Conservation (phyloP, 2,329 filamentous ascomycete species). For the Aspergillus sp. region DNA sequence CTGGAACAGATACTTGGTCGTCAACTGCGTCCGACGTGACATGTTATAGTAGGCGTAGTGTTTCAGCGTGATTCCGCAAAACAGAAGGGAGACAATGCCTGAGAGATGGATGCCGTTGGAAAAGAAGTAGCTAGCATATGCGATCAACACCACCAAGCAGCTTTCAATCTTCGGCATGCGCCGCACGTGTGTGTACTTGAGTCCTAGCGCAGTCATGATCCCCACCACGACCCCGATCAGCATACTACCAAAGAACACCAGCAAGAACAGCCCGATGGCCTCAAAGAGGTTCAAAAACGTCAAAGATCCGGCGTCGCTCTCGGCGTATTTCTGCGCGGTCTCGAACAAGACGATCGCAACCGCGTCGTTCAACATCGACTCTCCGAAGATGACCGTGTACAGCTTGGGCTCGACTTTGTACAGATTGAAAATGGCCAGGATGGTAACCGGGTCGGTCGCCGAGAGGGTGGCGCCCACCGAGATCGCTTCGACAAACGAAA, state of each 20-base stretch:
- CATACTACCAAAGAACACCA: slow-evolving; percentile 93
- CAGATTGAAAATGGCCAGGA: slow-evolving; percentile 96
- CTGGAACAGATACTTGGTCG: slow-evolving; percentile 96
- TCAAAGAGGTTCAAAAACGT: slow-evolving; percentile 83
- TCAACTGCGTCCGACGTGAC: slow-evolving; percentile 94
- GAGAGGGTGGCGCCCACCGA: slow-evolving; percentile 94
- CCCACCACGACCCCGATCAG: slow-evolving; percentile 85
- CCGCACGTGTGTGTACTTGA: slow-evolving; percentile 93
- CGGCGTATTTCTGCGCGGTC: slow-evolving; percentile 89
- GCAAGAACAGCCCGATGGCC: slow-evolving; percentile 88
- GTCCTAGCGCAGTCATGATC: slow-evolving; percentile 76
- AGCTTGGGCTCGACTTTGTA: slow-evolving; percentile 99
- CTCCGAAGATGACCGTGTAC: slow-evolving; percentile 97
- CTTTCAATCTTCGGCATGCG: slow-evolving; percentile 96
- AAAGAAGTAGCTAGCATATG: slow-evolving; percentile 97
- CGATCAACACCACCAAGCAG: slow-evolving; percentile 87
- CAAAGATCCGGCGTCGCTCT: slow-evolving; percentile 64
- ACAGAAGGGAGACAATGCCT: slow-evolving; percentile 94
- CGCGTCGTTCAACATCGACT: slow-evolving; percentile 96
- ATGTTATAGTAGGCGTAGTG: slow-evolving; percentile 99
- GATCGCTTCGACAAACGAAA: slow-evolving; percentile 93
- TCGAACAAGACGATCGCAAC: slow-evolving; percentile 99
- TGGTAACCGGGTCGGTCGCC: slow-evolving; percentile 95
- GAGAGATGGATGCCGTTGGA: slow-evolving; percentile 95
- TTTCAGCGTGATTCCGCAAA: slow-evolving; percentile 97